Percentiles rank a stretch among this genome's conserved stretches.
Conservation (phyloP, 768 basidiomycete genomes). For the Exidia glandulosa region DNA sequence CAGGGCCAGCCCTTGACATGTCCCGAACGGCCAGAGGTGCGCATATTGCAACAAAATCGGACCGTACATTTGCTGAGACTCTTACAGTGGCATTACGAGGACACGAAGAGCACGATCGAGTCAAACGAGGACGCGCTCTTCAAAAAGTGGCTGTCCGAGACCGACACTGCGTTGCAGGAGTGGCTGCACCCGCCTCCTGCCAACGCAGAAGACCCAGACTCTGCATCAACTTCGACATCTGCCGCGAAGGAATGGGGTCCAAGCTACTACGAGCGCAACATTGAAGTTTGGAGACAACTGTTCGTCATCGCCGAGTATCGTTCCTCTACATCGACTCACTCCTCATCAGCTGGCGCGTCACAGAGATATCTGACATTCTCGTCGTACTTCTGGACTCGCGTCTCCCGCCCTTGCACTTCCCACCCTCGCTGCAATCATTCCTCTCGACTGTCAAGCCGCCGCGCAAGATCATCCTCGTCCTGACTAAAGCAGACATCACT, state of each 20-base stretch:
- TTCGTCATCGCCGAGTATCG: conserved; percentile 30
- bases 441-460: conserved; percentile 28
- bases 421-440: conserved; percentile 62
- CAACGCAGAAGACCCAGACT: not conserved
- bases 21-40: conserved; percentile 57
- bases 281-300: conserved; percentile 94
- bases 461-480: conserved; percentile 54
- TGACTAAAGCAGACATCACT: conserved; percentile 83
- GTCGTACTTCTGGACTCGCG: conserved; percentile 83
- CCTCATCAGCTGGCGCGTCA: conserved; percentile 74
- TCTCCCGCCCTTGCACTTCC: conserved; percentile 79
- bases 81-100: conserved; percentile 64
- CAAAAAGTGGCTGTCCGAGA: conserved; percentile 62
- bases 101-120: conserved; percentile 83
- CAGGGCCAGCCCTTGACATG: conserved; percentile 24
- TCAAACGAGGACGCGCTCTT: conserved; percentile 80
- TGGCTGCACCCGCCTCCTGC: conserved; percentile 30
- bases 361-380: conserved; percentile 82
- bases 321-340: not conserved
- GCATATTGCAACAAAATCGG: not conserved
- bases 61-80: not conserved
- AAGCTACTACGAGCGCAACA: conserved; percentile 77
- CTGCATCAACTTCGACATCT: too few species aligned
- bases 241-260: conserved; percentile 29
- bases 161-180: conserved; percentile 41